Evolutionary conservation across 75 land plant genomes (phyloP).

Genomic region (Pinus tabuliformis): DNA sequence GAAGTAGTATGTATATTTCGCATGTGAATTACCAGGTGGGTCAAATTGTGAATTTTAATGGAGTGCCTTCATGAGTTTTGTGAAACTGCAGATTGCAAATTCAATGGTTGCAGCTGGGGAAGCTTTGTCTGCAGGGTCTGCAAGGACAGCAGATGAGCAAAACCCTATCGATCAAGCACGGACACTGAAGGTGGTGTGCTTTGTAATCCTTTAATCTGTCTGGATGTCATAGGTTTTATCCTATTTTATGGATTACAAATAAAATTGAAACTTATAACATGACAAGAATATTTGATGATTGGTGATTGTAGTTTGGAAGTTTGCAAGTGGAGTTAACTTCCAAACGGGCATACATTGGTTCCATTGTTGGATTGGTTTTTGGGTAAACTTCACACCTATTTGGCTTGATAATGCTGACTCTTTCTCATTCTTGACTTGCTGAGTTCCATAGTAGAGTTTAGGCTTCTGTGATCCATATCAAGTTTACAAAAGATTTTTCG

Average conservation of each 20-base stretch:
- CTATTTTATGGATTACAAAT: background rate
- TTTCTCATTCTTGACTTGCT: background rate
- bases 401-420: background rate
- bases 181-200: slow-evolving; percentile 49
- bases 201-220: background rate
- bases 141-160: slow-evolving; percentile 23
- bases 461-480: too few species aligned
- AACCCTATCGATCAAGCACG: slow-evolving; percentile 36
- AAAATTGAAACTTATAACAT: background rate
- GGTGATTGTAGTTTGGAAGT: slow-evolving; percentile 71
- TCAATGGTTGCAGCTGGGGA: slow-evolving; percentile 61
- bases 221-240: slow-evolving; percentile 3
- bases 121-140: slow-evolving; percentile 35
- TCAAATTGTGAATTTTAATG: background rate
- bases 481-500: too few species aligned
- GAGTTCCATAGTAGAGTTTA: too few species aligned
- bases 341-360: slow-evolving; percentile 64
- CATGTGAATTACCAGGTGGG: background rate
- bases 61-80: background rate
- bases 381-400: slow-evolving; percentile 40
- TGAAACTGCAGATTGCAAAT: slow-evolving; percentile 59
- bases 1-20: background rate
- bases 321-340: slow-evolving; percentile 72
- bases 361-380: slow-evolving; percentile 56
- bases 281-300: background rate